Evolutionary conservation across 345 rosid genomes (phyloP).

Genomic region (Eucalyptus cloeziana): DNA sequence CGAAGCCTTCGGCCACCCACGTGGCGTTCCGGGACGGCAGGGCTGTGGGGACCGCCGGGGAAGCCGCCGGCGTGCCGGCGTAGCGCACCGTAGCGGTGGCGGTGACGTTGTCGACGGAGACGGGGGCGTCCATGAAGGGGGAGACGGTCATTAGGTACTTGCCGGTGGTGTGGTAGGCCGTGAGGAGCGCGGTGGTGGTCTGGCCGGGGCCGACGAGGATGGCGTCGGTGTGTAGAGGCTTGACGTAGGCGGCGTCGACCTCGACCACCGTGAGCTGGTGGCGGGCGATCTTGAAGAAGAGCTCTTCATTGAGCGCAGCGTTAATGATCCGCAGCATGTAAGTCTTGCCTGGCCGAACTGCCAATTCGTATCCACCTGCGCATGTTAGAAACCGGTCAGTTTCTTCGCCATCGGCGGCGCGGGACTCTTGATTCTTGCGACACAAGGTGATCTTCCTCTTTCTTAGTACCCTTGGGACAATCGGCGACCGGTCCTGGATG

Average conservation of each 20-base stretch:
- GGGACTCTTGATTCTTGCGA: not conserved
- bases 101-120: slow-evolving; percentile 50
- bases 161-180: slow-evolving; percentile 29
- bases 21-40: slow-evolving; percentile 62
- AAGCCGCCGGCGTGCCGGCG: slow-evolving; percentile 25
- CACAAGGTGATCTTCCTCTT: not conserved
- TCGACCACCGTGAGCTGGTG: slow-evolving; percentile 80
- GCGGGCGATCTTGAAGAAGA: slow-evolving; percentile 75
- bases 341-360: slow-evolving; percentile 41
- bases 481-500: slow-evolving; percentile 38
- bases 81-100: slow-evolving; percentile 67
- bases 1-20: slow-evolving; percentile 32
- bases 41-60: slow-evolving; percentile 21
- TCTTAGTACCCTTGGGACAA: slow-evolving; percentile 42
- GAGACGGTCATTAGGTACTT: slow-evolving; percentile 54
- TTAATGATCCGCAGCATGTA: slow-evolving; percentile 75
- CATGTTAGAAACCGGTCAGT: not conserved
- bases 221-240: slow-evolving; percentile 62
- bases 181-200: slow-evolving; percentile 56
- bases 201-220: slow-evolving; percentile 72
- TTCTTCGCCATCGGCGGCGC: not conserved
- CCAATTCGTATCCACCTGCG: slow-evolving; percentile 2
- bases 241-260: slow-evolving; percentile 70
- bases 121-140: slow-evolving; percentile 70
- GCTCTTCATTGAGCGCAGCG: slow-evolving; percentile 85